These are phyloP conservation scores for Phoma sp. DNA, from an alignment of 2,329 filamentous ascomycete species.

Conservation along the genomic window DNA sequence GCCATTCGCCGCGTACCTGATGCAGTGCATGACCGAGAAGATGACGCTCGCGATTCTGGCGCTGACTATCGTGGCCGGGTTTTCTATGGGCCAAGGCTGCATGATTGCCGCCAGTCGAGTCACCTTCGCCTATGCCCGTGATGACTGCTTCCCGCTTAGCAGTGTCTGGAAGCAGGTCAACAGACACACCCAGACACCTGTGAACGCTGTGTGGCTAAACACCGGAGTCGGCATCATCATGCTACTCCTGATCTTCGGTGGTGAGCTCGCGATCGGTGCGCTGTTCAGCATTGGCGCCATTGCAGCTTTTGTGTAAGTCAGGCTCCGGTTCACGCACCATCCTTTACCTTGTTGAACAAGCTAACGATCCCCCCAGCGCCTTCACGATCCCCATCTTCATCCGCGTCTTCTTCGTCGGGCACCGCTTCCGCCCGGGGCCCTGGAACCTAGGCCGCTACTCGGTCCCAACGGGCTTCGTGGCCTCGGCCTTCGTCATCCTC, in stretches of 20 bases:
- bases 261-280: conserved; percentile 67
- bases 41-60: conserved; percentile 67
- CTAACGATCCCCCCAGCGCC: conserved; percentile 31
- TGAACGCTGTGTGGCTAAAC: conserved; percentile 75
- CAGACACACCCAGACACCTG: conserved; percentile 65
- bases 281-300: conserved; percentile 74
- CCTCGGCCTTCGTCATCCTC: conserved; percentile 65
- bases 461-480: conserved; percentile 61
- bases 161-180: conserved; percentile 67
- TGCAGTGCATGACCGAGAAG: conserved; percentile 67
- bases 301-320: conserved; percentile 63
- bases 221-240: conserved; percentile 63
- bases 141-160: conserved; percentile 71
- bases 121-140: conserved; percentile 74
- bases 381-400: conserved; percentile 66
- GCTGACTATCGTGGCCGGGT: conserved; percentile 71
- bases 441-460: conserved; percentile 71
- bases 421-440: conserved; percentile 69
- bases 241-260: conserved; percentile 69
- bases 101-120: conserved; percentile 72
- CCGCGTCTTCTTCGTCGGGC: conserved; percentile 64
- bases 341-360: neutral
- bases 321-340: neutral
- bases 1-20: conserved; percentile 72
- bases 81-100: conserved; percentile 75